These are phyloP conservation scores for Nicotiana rustica DNA, from an alignment of 305 asterid genomes.

Conservation along the genomic window DNA sequence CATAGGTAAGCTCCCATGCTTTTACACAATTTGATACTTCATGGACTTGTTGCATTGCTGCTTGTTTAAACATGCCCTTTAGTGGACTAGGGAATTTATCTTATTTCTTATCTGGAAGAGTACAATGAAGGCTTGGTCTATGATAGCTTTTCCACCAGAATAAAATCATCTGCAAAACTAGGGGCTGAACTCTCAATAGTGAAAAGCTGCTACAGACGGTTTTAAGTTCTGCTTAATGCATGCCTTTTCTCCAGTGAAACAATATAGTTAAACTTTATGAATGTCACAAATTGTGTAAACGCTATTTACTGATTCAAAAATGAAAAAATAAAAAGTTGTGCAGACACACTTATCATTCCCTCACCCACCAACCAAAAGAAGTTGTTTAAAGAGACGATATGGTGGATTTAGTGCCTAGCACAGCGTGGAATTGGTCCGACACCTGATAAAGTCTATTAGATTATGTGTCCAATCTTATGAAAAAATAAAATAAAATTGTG, in stretches of 20 bases:
- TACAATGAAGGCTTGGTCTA: not conserved
- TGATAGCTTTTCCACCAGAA: not conserved
- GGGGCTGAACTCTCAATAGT: not conserved
- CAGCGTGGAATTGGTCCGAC: not conserved
- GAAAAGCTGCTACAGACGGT: not conserved
- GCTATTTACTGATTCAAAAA: too few relatives aligned
- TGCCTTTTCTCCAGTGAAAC: not conserved
- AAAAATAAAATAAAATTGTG: not conserved
- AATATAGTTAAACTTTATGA: not conserved
- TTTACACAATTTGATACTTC: slow-evolving; percentile 10
- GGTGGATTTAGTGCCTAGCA: not conserved
- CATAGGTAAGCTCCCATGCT: slow-evolving; percentile 61
- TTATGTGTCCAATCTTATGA: not conserved
- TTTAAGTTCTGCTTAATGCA: not conserved
- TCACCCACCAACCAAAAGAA: not conserved
- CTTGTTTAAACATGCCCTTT: not conserved
- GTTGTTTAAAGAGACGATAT: not conserved
- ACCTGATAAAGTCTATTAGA: not conserved
- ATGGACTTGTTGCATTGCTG: not conserved
- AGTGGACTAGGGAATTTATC: not conserved
- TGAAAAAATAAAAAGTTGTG: not conserved
- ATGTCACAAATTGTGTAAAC: not conserved
- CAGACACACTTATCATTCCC: not conserved
- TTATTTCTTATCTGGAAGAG: slow-evolving; percentile 14
- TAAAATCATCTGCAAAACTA: slow-evolving; percentile 29